Conservation (phyloP, 257 asterid genomes). For the Capsicum pubescens region DNA sequence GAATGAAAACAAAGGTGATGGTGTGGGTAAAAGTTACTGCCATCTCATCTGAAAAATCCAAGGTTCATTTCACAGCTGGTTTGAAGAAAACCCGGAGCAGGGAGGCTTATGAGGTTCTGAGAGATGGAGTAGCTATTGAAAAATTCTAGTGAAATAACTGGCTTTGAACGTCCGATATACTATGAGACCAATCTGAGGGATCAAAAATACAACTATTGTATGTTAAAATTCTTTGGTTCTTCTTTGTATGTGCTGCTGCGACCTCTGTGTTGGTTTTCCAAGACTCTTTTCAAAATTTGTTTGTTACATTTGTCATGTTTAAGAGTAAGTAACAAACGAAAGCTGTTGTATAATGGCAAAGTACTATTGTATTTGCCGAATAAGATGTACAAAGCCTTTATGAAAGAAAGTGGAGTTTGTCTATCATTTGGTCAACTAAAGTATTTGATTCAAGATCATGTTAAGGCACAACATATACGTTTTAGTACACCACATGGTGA, state of each 20-base stretch:
- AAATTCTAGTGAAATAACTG: constrained; percentile 49
- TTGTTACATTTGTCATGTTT: background rate
- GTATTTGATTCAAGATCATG: no score
- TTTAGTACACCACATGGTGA: no score
- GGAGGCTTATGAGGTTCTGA: constrained; percentile 76
- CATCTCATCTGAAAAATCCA: constrained; percentile 70
- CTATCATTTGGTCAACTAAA: no score
- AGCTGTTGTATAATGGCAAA: no score
- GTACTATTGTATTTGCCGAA: no score
- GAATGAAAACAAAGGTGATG: constrained; percentile 77
- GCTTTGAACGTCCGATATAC: background rate
- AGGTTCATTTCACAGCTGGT: constrained; percentile 77
- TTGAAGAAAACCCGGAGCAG: constrained; percentile 83
- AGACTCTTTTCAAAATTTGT: background rate
- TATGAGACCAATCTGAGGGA: background rate
- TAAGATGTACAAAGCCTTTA: no score
- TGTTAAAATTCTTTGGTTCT: background rate
- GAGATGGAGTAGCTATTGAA: constrained; percentile 65
- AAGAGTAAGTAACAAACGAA: background rate
- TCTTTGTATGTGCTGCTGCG: background rate
- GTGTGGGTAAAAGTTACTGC: constrained; percentile 84
- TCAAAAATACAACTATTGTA: background rate
- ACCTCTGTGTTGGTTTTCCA: background rate
- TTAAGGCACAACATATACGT: no score
- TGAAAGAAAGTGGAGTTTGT: no score